A percentile compares a stretch with the other conserved stretches of the same genome.
Evolutionary conservation across 345 rosid species (phyloP).

Genomic region (Abelmoschus esculentus): DNA sequence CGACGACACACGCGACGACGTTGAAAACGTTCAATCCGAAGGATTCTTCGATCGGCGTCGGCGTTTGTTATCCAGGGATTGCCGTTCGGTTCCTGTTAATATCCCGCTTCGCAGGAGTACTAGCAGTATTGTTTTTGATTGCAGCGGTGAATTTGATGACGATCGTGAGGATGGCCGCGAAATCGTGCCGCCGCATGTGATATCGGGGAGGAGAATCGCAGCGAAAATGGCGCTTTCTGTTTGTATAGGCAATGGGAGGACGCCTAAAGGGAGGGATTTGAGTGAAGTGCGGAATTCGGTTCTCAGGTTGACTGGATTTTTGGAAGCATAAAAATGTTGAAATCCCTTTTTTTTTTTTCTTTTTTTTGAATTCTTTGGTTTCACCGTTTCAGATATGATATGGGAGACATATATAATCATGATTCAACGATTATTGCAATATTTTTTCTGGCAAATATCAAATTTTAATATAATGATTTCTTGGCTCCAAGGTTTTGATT

Average conservation of each 20-base stretch:
- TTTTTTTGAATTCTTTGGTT: not conserved
- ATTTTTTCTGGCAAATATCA: too few species aligned
- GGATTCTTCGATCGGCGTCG: slow-evolving; percentile 11
- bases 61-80: not conserved
- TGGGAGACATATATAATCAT: not conserved
- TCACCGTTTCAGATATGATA: not conserved
- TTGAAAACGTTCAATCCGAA: slow-evolving; percentile 6
- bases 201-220: slow-evolving; percentile 40
- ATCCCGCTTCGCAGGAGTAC: slow-evolving; percentile 12
- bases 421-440: too few species aligned
- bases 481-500: too few species aligned
- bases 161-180: slow-evolving; percentile 23
- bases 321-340: slow-evolving; percentile 39
- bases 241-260: slow-evolving; percentile 72
- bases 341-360: not conserved
- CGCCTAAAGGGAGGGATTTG: slow-evolving; percentile 74
- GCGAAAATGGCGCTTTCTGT: slow-evolving; percentile 71
- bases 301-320: slow-evolving; percentile 78
- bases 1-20: slow-evolving; percentile 12
- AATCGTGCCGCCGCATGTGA: slow-evolving; percentile 36
- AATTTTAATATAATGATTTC: too few species aligned
- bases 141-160: slow-evolving; percentile 13
- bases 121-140: slow-evolving; percentile 8
- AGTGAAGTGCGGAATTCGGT: slow-evolving; percentile 67
- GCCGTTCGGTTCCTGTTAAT: slow-evolving; percentile 30